Evolutionary conservation across 306 rosid genomes (phyloP), one percentile per base, ranked within the genome.

Genomic region (Pterocarpus santalinus): DNA sequence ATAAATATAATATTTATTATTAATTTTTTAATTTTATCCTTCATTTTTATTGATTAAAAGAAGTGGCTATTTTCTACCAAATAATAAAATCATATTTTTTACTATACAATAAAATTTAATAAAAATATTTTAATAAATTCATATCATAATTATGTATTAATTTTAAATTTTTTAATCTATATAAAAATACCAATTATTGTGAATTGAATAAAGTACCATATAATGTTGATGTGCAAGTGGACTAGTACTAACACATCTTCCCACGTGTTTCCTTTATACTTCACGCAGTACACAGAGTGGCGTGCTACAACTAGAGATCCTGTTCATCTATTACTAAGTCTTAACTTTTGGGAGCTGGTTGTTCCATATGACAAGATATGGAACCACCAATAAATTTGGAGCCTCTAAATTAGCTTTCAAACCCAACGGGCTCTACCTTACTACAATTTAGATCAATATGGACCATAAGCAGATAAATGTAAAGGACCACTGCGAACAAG

Each of bases 321-420:
- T 35, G 4, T 16, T 57, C 44, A 13, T 52, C 39, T 51, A 60
- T 61, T 73, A 55, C 46, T 32, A 56, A 17, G 14, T 22, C 7
- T 36, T 62, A 46, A 34, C 65, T 55, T 68, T 63, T 36, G 47
- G 57, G 35, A 47, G 16, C 72, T 51, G 78, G 77, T 49, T 35
- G 39, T 33, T 56, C 53, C 39, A 10, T 28, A 35, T 66, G 65
- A 61, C 65, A 69, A 58, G 69, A 71, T 22, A 63, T 43, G 46
- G 69, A 65, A 64, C 73, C 66, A 62, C 58, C 60, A 69, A 30
- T 60, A 16, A 67, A 69, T 82, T 60, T 75, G 35, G 58, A 82
- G 81, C 85, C 81, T 68, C 67, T 62, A 69, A 39, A 39, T 76
- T 82, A 63, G 82, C 82, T 77, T 82, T 82, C 66, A n/a, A 72